Evolutionary conservation across 306 rosid genomes (phyloP).

Genomic region (Cotoneaster glaucophyllus): DNA sequence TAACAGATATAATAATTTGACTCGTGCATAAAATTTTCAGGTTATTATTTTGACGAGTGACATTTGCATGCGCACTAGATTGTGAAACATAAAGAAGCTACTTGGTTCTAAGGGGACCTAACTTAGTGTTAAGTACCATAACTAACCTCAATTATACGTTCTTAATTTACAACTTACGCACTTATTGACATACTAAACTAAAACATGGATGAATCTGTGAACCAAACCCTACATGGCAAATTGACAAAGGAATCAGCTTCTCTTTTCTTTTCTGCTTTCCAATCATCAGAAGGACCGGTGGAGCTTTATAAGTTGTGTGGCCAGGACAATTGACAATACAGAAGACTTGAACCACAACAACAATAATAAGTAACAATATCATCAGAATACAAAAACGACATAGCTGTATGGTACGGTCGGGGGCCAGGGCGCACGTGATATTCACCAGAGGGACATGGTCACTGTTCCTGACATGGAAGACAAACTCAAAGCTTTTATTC

Average conservation of each 20-base stretch:
- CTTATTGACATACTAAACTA: not conserved
- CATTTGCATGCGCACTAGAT: too few relatives aligned
- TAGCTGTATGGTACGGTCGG: slow-evolving; percentile 19
- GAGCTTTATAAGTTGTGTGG: not conserved
- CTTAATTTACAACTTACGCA: not conserved
- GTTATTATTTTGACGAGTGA: too few relatives aligned
- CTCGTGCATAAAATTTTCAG: too few relatives aligned
- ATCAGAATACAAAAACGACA: not conserved
- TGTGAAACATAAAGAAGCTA: not conserved
- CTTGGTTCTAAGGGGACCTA: not conserved
- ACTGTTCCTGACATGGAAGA: slow-evolving; percentile 33
- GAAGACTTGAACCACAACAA: not conserved
- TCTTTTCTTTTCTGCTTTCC: not conserved
- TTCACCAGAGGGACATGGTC: slow-evolving; percentile 30
- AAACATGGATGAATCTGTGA: not conserved
- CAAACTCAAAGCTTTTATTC: slow-evolving; percentile 16
- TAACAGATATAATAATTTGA: too few relatives aligned
- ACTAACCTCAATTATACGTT: not conserved
- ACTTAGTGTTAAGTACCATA: not conserved
- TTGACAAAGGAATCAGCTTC: not conserved
- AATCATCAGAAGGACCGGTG: not conserved
- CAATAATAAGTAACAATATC: not conserved
- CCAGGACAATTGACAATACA: not conserved
- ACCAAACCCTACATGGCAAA: not conserved
- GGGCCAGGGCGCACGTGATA: slow-evolving; percentile 34